Evolutionary conservation across 2,329 filamentous ascomycete genomes (phyloP).

Genomic region (Neonectria ditissima): DNA sequence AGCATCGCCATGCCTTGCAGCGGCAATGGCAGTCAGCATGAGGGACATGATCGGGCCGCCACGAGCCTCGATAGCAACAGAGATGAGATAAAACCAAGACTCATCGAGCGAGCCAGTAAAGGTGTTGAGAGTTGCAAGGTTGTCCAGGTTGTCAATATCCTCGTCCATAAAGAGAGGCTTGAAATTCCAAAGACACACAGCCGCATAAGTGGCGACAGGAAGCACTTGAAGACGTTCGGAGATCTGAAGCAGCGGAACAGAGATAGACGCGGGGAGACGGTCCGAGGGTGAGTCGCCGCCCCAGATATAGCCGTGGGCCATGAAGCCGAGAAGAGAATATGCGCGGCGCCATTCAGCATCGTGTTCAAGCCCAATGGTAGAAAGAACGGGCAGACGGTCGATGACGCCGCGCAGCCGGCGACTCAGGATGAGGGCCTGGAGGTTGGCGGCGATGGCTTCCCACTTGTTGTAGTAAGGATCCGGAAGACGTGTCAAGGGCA

Average conservation of each 20-base stretch:
- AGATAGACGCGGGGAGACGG: conserved; percentile 81
- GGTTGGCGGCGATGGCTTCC: conserved; percentile 87
- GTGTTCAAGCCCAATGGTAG: conserved; percentile 82
- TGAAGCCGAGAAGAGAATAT: conserved; percentile 90
- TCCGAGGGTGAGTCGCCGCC: conserved; percentile 86
- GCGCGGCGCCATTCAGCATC: conserved; percentile 94
- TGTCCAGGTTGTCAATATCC: conserved; percentile 83
- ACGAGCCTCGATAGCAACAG: conserved; percentile 93
- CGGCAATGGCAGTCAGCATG: conserved; percentile 88
- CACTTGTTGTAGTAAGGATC: conserved; percentile 95
- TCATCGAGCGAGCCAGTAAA: conserved; percentile 96
- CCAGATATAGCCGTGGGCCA: conserved; percentile 97
- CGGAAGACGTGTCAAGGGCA: conserved; percentile 83
- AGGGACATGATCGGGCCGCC: conserved; percentile 88
- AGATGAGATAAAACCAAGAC: conserved; percentile 98
- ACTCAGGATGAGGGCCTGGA: conserved; percentile 88
- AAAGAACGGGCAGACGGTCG: conserved; percentile 84
- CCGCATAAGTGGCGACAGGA: conserved; percentile 93
- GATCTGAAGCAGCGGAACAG: conserved; percentile 82
- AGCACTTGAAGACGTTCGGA: conserved; percentile 85
- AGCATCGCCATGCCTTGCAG: conserved; percentile 77
- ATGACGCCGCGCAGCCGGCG: conserved; percentile 84
- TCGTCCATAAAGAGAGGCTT: conserved; percentile 90
- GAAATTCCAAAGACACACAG: conserved; percentile 95
- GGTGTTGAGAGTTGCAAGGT: conserved; percentile 87